Evolutionary conservation across 192 early-diverging fungal species (phyloP), one percentile per base, ranked within the genome.

Genomic region (Rhizophagus clarus): DNA sequence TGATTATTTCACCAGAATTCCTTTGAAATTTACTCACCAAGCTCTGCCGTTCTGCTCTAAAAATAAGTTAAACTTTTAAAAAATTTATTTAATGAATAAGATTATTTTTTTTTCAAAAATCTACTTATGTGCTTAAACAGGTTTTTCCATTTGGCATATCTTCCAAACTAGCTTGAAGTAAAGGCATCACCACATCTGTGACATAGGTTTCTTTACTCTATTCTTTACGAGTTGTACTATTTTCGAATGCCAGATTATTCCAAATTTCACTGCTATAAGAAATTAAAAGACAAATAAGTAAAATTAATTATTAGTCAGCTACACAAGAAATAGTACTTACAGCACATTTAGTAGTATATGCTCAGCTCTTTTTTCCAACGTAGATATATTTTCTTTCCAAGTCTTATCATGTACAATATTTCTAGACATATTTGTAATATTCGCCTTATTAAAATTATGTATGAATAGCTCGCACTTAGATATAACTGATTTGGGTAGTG

Each of bases 321-420:
- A 47, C 45, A 47, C 45, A 47, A 47, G 45, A 47, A 47, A 47
- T 14, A 49, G 47, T 14, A 49, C 47, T 49, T 49, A 49, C 47
- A 14, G 47, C 11, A 49, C 47, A 14, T 12, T 49, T n/a, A n/a
- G n/a, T 14, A 69, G 67, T 69, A 69, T 37, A 15, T 2, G 67
- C 17, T 69, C 67, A 15, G 34, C 5, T 69, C 67, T 69, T 34
- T 69, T 69, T 69, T 34, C 31, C 24, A 64, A 49, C 4, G 6
- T 8, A 12, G 62, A 29, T 29, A n/a, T 9, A 71, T 42, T 71
- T 17, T 71, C 69, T n/a, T n/a, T n/a, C n/a, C n/a, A n/a, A n/a
- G n/a, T n/a, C n/a, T n/a, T n/a, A n/a, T n/a, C n/a, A n/a, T 73
- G 45, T 7, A 73, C 31, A 32, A 56, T 49, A 73, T 73, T 73